Conservation (phyloP, 495 filamentous ascomycete genomes). For the Astrothelium macrocarpum region DNA sequence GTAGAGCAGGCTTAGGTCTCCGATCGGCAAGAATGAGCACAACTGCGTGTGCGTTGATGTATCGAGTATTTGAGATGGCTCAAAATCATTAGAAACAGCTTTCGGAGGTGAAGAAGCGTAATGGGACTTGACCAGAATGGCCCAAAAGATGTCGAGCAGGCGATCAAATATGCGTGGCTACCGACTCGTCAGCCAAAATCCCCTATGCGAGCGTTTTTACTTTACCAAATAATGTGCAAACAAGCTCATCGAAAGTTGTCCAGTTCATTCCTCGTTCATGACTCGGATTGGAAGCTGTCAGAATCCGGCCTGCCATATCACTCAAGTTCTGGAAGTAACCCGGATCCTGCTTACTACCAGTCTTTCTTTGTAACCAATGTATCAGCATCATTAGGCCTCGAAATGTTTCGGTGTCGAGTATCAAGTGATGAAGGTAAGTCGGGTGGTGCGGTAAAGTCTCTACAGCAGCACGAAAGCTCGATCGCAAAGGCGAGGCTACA, state of each 20-base stretch:
- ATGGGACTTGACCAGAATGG: not conserved
- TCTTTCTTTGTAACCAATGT: not conserved
- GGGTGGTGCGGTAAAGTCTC: not conserved
- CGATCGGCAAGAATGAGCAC: not conserved
- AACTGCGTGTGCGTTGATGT: not conserved
- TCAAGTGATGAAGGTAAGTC: not conserved
- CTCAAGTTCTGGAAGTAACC: not conserved
- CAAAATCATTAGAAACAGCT: not conserved
- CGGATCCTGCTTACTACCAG: not conserved
- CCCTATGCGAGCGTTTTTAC: not conserved
- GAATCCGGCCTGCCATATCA: not conserved
- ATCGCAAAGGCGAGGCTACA: not conserved
- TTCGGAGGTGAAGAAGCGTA: not conserved
- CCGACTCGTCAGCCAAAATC: not conserved
- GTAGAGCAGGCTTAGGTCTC: not conserved
- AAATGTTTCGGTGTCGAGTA: not conserved
- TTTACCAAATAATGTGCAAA: not conserved
- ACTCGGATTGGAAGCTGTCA: not conserved
- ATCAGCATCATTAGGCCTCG: not conserved
- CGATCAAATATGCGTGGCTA: not conserved
- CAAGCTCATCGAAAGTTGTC: not conserved
- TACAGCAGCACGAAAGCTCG: not conserved
- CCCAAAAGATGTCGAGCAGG: not conserved
- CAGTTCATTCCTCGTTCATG: not conserved
- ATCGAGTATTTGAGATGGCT: not conserved